Base-by-base conservation (phyloP, 371 early-diverging fungal species). In the Actinomortierella wolfii region DNA sequence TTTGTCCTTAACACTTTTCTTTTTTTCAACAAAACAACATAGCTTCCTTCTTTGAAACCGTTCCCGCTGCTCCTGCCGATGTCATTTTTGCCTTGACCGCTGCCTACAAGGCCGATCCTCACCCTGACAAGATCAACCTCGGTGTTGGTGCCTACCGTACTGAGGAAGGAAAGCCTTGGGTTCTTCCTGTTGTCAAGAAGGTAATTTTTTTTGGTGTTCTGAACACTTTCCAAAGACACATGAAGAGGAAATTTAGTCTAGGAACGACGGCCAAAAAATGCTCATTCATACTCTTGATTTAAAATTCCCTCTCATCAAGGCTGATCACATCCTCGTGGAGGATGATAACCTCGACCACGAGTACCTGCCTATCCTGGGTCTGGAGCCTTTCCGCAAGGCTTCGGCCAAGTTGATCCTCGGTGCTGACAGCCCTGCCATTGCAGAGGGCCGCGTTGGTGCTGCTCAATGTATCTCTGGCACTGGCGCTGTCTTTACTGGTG, bases 61-160 rank as follows among this genome's bases (percentile, higher is more conserved):
- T 91, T 4, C 84, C 88, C 20, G 79, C 83, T 58, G 92, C 95
- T 4, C 94, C 96, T 20, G 88, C 94, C 42, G 98, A 98, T 80
- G 84, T 91, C 54, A 98, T 97, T 69, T 93, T 98, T 71, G 79
- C 92, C 67, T 78, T 98, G 23, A 89, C 91, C 23, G 92, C 90
- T 25, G 74, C 83, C 28, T 95, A 89, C 83, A 89, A 88, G 68
- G 91, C 92, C 26, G 97, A 97, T 68, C 78, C 84, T 1, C 73
- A 83, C 68, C 82, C 86, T 23, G 66, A 84, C 25, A 98, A 97
- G 80, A 88, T 98, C 51, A 95, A 96, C 67, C 80, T 98, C n/a
- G 94, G 97, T 75, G 93, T 98, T 7, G 98, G 98, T 53, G 98
- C 98, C 11, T 98, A 96, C 80, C 88, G 98, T 56, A 92, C 90